phyloP scores from a whole-genome alignment of 2,329 filamentous ascomycete species.

The Cordyceps farinosa region DNA sequence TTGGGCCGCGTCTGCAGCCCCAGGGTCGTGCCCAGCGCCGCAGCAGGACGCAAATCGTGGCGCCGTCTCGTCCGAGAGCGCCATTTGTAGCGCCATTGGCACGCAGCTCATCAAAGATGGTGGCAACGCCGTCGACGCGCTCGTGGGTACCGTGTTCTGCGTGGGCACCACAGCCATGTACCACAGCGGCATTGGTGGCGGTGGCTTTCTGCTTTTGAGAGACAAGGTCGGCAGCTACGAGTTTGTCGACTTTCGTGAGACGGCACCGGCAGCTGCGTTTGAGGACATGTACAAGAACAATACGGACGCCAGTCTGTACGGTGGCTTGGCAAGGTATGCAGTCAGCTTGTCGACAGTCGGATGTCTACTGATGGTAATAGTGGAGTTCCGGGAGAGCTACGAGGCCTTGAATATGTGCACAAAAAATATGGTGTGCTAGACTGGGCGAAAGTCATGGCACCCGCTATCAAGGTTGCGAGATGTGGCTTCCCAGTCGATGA shows the following conservation, averaged over 20 bases:
- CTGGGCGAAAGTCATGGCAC: conserved; percentile 65
- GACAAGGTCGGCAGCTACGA: conserved; percentile 65
- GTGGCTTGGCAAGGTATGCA: conserved; percentile 68
- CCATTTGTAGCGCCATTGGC: conserved; percentile 58
- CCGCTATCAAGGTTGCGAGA: conserved; percentile 68
- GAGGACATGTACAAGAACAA: conserved; percentile 79
- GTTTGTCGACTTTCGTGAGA: conserved; percentile 81
- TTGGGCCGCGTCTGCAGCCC: neutral
- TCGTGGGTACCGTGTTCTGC: conserved; percentile 62
- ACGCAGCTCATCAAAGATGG: conserved; percentile 53
- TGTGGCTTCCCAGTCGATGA: conserved; percentile 67
- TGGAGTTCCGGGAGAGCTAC: conserved; percentile 66
- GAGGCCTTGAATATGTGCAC: conserved; percentile 72
- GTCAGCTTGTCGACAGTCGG: neutral
- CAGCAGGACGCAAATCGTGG: conserved; percentile 35
- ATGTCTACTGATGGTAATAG: conserved; percentile 27
- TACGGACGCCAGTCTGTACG: conserved; percentile 57
- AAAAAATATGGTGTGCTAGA: conserved; percentile 59
- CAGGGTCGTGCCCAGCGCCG: conserved; percentile 11
- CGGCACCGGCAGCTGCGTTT: conserved; percentile 72
- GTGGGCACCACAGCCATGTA: conserved; percentile 63
- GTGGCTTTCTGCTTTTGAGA: conserved; percentile 75
- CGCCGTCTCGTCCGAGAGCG: conserved; percentile 59
- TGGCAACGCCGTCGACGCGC: conserved; percentile 64
- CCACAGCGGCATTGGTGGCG: conserved; percentile 69